phyloP scores from a whole-genome alignment of 768 basidiomycete genomes.

The Cyathus striatus region DNA sequence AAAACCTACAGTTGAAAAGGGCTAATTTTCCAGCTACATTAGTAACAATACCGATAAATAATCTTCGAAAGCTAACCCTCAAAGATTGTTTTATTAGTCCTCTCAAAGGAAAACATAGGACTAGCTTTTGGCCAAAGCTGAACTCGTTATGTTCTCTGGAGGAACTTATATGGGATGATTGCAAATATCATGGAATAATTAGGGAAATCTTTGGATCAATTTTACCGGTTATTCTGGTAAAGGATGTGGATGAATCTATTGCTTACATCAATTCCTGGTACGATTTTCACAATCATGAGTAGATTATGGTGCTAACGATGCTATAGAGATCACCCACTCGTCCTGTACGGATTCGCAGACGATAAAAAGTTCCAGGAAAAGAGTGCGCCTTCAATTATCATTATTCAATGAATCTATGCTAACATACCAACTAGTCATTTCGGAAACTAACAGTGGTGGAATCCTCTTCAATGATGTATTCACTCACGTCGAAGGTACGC shows the following conservation, averaged over 20 bases:
- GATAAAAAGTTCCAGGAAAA: constrained; percentile 31
- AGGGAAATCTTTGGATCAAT: constrained; percentile 77
- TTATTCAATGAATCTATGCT: no score
- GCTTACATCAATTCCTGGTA: constrained; percentile 50
- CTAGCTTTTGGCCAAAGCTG: no score
- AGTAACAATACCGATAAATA: no score
- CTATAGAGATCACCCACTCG: constrained; percentile 55
- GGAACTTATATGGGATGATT: no score
- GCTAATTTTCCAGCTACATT: no score
- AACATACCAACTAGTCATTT: constrained; percentile 36
- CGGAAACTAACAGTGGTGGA: constrained; percentile 51
- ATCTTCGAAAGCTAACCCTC: no score
- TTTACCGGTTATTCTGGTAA: constrained; percentile 56
- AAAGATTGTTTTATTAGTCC: no score
- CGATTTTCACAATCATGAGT: constrained; percentile 5
- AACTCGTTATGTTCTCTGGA: no score
- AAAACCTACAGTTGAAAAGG: no score
- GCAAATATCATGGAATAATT: no score
- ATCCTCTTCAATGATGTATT: constrained; percentile 58
- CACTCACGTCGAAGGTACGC: constrained; percentile 44
- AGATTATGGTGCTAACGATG: background rate
- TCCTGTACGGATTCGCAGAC: constrained; percentile 61
- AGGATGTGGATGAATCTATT: constrained; percentile 49
- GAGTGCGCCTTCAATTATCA: constrained; percentile 21
- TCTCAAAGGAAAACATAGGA: no score